A percentile compares a stretch with the other conserved stretches of the same genome.
Conservation (phyloP, 306 rosid genomes). For the Macrotyloma uniflorum region DNA sequence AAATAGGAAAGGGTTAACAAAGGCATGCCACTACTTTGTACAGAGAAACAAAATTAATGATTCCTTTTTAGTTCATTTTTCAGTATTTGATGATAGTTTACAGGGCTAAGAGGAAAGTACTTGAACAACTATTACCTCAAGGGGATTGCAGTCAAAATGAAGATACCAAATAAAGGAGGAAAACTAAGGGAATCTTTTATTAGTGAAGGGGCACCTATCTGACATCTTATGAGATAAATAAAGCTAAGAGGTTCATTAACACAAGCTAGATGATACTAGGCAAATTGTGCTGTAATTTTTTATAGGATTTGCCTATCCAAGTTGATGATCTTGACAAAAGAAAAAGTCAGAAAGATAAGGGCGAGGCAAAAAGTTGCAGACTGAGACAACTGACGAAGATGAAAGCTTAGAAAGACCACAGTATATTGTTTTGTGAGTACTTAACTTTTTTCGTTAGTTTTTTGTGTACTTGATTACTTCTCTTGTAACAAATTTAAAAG, state of each 20-base stretch:
- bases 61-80: slow-evolving; percentile 16
- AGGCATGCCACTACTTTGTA: neutral
- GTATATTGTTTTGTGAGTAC: no score
- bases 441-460: no score
- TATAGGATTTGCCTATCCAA: neutral
- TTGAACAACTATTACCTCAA: slow-evolving; percentile 7
- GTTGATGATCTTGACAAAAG: slow-evolving; percentile 1
- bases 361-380: no score
- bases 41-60: neutral
- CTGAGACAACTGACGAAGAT: no score
- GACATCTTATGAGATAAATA: neutral
- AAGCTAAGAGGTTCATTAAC: slow-evolving; percentile 9
- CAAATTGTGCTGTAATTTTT: neutral
- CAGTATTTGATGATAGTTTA: neutral
- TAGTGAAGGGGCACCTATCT: neutral
- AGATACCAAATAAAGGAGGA: slow-evolving; percentile 6
- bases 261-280: neutral
- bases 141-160: neutral
- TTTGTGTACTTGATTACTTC: neutral
- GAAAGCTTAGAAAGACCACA: no score
- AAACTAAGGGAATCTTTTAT: neutral
- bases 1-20: no score
- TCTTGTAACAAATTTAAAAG: slow-evolving; percentile 4
- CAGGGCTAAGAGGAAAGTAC: neutral
- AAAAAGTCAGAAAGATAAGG: no score